A percentile compares a stretch with the other conserved stretches of the same genome.
Evolutionary conservation across 148 eudicot species (phyloP).

Genomic region (Dysphania ambrosioides): DNA sequence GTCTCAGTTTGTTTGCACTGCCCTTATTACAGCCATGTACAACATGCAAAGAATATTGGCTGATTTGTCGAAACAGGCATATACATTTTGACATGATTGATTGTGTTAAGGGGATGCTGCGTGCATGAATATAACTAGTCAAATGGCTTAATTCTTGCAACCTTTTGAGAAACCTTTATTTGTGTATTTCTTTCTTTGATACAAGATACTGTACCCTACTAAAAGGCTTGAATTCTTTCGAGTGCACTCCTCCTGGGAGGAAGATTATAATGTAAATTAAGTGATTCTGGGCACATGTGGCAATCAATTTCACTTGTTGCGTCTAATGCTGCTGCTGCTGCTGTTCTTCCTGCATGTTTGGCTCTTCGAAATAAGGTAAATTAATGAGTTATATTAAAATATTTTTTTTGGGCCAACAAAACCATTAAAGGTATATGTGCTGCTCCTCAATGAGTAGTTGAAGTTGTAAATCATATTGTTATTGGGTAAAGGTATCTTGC

Average conservation of each 20-base stretch:
- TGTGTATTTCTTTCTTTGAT: neutral
- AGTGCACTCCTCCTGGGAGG: neutral
- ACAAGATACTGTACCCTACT: neutral
- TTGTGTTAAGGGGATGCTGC: neutral
- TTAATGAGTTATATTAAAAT: neutral
- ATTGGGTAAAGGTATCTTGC: neutral
- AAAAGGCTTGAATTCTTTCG: neutral
- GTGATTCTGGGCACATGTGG: conserved; percentile 75
- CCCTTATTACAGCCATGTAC: neutral
- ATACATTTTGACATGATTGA: neutral
- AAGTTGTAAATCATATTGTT: too few species aligned
- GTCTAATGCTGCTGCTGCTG: conserved; percentile 95
- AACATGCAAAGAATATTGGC: conserved; percentile 2
- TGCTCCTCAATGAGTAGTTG: neutral
- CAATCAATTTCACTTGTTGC: conserved; percentile 82
- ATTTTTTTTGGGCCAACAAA: too few species aligned
- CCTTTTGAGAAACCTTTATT: neutral
- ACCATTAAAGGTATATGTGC: neutral
- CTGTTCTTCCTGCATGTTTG: conserved; percentile 90
- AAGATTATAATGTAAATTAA: conserved; percentile 4
- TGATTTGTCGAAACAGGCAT: neutral
- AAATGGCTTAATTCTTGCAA: neutral
- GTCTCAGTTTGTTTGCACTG: neutral
- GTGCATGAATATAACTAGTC: neutral
- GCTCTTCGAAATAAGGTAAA: conserved; percentile 75